Conservation (phyloP, 495 filamentous ascomycete genomes). For the Hypomontagnella monticulosa region DNA sequence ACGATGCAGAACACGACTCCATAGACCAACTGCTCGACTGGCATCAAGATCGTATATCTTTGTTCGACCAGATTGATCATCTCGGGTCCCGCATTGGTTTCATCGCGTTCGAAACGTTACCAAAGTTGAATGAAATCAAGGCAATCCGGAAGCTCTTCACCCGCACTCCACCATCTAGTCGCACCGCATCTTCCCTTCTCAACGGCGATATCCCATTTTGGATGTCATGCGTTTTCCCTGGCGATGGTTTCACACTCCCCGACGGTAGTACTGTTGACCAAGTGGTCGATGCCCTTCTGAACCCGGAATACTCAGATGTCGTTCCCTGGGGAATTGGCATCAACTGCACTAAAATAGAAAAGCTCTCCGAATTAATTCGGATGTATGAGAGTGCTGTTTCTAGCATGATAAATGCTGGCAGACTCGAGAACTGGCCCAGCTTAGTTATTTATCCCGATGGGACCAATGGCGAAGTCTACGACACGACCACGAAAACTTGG, state of each 20-base stretch:
- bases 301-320: conserved; percentile 29
- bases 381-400: conserved; percentile 56
- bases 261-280: conserved; percentile 57
- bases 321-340: conserved; percentile 70
- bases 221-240: conserved; percentile 71
- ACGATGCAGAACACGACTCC: conserved; percentile 58
- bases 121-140: conserved; percentile 64
- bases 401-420: conserved; percentile 43
- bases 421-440: conserved; percentile 54
- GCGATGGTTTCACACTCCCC: conserved; percentile 53
- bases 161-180: conserved; percentile 32
- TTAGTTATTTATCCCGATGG: conserved; percentile 76
- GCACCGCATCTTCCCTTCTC: conserved; percentile 1
- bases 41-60: conserved; percentile 63
- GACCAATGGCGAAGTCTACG: conserved; percentile 71
- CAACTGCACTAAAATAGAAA: conserved; percentile 71
- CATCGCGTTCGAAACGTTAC: conserved; percentile 73
- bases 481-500: conserved; percentile 69
- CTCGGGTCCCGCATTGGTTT: conserved; percentile 55
- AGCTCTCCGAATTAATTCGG: conserved; percentile 58
- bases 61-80: conserved; percentile 51
- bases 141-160: conserved; percentile 61
- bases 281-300: conserved; percentile 57
- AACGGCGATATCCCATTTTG: conserved; percentile 57
- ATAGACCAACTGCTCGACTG: conserved; percentile 58